Percentiles rank a stretch among this genome's conserved stretches.
These are phyloP conservation scores for Aspergillus avenaceus DNA, from an alignment of 495 filamentous ascomycete genomes.

Conservation along the genomic window DNA sequence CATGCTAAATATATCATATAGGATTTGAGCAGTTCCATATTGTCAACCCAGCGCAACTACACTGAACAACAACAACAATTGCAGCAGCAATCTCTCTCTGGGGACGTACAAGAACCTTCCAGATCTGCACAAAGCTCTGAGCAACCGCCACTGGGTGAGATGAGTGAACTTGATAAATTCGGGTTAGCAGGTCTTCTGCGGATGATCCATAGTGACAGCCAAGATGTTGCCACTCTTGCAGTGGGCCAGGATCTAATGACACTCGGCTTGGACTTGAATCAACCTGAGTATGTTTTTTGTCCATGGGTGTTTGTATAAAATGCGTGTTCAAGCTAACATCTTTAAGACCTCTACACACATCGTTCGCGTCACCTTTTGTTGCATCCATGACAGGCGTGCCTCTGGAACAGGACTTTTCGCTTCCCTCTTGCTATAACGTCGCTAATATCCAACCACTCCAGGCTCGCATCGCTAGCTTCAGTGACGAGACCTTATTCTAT, in stretches of 20 bases:
- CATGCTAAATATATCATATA: constrained; percentile 6
- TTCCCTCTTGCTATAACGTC: constrained; percentile 84
- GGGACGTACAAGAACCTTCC: constrained; percentile 36
- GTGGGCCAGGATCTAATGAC: constrained; percentile 73
- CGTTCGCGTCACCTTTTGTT: constrained; percentile 67
- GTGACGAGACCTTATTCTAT: constrained; percentile 87
- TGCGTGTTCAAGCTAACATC: constrained; percentile 15
- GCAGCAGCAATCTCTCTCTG: constrained; percentile 36
- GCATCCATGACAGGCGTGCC: constrained; percentile 61
- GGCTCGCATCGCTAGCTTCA: constrained; percentile 74
- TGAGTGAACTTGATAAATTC: constrained; percentile 76
- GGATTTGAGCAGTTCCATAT: constrained; percentile 31
- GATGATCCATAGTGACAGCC: constrained; percentile 73
- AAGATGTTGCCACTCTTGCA: constrained; percentile 70
- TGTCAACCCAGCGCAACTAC: constrained; percentile 32
- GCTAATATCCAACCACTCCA: constrained; percentile 79
- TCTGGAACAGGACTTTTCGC: constrained; percentile 68
- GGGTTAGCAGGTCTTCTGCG: constrained; percentile 74
- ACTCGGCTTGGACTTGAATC: constrained; percentile 75
- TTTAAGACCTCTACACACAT: constrained; percentile 56
- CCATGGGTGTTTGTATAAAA: constrained; percentile 10
- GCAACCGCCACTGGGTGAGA: constrained; percentile 62
- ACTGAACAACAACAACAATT: constrained; percentile 33
- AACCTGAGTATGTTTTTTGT: constrained; percentile 60
- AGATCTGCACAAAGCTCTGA: constrained; percentile 37